These are phyloP conservation scores for Colletotrichum gloeosporioides DNA, from an alignment of 2,329 filamentous ascomycete species.

Conservation along the genomic window DNA sequence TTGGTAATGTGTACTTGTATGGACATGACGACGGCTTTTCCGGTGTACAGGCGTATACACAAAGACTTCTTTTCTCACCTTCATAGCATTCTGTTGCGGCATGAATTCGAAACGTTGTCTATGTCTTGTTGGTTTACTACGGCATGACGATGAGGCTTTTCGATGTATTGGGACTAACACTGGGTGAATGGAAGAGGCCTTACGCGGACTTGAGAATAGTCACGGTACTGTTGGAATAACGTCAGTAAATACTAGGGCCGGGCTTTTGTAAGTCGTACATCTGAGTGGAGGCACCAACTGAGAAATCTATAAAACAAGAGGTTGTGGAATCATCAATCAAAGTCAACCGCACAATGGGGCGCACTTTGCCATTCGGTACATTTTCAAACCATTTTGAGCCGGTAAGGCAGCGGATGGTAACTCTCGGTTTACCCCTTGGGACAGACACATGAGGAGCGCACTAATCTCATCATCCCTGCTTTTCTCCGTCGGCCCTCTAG, in stretches of 20 bases:
- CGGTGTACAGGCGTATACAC: constrained; percentile 19
- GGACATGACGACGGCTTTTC: constrained; percentile 4
- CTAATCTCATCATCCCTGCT: not conserved
- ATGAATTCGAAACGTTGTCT: not conserved
- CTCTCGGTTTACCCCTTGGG: not conserved
- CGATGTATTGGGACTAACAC: not conserved
- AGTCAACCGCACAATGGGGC: not conserved
- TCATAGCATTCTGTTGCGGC: not conserved
- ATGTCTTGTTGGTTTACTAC: not conserved
- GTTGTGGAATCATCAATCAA: not conserved
- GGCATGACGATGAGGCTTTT: not conserved
- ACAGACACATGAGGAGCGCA: not conserved
- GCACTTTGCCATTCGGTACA: no score
- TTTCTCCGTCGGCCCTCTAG: not conserved
- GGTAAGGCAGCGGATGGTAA: not conserved
- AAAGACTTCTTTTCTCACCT: not conserved
- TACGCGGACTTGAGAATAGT: not conserved
- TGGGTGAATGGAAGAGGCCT: not conserved
- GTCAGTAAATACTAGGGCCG: not conserved
- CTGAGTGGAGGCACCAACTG: not conserved
- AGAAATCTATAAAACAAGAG: no score
- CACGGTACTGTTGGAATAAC: not conserved
- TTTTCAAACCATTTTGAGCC: no score
- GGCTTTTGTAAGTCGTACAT: not conserved
- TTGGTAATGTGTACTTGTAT: constrained; percentile 22